phyloP scores from a whole-genome alignment of 768 basidiomycete genomes.

The Pholiota conissans region DNA sequence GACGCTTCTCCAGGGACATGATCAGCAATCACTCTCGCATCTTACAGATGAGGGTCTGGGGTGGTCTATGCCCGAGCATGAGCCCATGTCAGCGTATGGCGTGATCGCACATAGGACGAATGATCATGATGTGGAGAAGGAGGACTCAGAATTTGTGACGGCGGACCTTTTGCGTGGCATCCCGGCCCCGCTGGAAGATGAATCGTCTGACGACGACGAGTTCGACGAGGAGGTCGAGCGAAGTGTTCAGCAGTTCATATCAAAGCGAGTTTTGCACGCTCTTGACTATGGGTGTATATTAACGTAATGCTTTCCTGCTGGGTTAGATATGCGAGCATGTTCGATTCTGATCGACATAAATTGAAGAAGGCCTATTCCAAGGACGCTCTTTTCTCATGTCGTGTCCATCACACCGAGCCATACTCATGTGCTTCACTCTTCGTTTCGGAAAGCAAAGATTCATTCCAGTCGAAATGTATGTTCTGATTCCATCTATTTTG shows the following conservation, averaged over 20 bases:
- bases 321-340: slow-evolving; percentile 22
- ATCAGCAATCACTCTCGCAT: too few relatives aligned
- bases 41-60: too few relatives aligned
- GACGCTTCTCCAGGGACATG: background rate
- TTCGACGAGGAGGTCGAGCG: background rate
- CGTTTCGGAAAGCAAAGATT: slow-evolving; percentile 3
- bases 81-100: background rate
- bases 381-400: slow-evolving; percentile 27
- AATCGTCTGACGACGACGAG: background rate
- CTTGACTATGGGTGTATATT: too few relatives aligned
- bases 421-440: slow-evolving; percentile 15
- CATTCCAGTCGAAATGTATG: slow-evolving; percentile 13
- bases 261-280: background rate
- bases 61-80: background rate
- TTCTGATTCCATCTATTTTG: background rate
- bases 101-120: background rate
- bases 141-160: background rate
- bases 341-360: slow-evolving; percentile 25
- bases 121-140: background rate
- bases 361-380: slow-evolving; percentile 27
- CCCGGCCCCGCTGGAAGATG: background rate
- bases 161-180: background rate
- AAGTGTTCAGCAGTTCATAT: background rate
- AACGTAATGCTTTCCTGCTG: background rate
- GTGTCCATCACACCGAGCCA: slow-evolving; percentile 16